A percentile compares a stretch with the other conserved stretches of the same genome.
Conservation (phyloP, 148 eudicot species). For the Camellia granthamiana region DNA sequence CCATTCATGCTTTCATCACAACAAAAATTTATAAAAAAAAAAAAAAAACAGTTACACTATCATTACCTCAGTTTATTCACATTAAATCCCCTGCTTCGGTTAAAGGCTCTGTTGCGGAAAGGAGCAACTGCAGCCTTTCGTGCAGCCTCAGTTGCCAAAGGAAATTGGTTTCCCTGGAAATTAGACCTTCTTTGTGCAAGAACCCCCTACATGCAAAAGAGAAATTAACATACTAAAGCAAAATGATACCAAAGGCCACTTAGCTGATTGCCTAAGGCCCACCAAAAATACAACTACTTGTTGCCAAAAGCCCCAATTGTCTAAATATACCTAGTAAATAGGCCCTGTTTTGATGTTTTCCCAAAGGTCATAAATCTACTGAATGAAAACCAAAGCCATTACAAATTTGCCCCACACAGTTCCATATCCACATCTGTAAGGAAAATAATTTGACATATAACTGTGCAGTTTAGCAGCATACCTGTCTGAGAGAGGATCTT, state of each 20-base stretch:
- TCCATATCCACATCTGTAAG: background rate
- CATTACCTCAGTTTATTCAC: constrained; percentile 66
- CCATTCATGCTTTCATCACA: background rate
- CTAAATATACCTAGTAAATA: too few relatives aligned
- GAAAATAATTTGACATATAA: background rate
- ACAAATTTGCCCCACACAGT: background rate
- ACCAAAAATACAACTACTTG: too few relatives aligned
- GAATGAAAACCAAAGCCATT: background rate
- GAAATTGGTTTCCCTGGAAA: constrained; percentile 71
- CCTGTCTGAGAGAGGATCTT: constrained; percentile 84
- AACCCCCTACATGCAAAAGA: constrained; percentile 48
- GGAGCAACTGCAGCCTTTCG: constrained; percentile 57
- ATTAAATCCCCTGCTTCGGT: constrained; percentile 39
- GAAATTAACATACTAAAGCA: background rate
- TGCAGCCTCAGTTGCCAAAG: constrained; percentile 69
- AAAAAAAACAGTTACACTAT: background rate
- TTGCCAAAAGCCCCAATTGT: too few relatives aligned
- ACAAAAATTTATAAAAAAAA: background rate
- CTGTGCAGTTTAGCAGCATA: constrained; percentile 19
- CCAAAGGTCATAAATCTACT: too few relatives aligned
- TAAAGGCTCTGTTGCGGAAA: constrained; percentile 50
- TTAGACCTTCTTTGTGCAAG: constrained; percentile 78
- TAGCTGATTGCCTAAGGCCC: too few relatives aligned
- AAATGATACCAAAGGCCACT: background rate
- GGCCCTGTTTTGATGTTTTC: too few relatives aligned